Evolutionary conservation across 495 filamentous ascomycete species (phyloP).

Genomic region (Penicillium herquei): DNA sequence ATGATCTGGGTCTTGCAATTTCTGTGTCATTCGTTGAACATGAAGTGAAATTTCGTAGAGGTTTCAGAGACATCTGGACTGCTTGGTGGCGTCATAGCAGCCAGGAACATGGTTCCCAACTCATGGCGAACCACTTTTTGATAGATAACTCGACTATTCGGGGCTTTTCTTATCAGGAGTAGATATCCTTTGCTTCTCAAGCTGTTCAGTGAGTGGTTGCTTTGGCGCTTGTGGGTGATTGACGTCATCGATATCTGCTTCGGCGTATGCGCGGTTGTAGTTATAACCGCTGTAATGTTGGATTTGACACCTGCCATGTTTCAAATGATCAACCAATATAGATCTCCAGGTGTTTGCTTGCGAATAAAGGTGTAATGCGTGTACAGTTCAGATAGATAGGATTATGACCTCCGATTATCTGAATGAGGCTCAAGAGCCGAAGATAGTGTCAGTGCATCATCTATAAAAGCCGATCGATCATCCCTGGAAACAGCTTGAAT

Average conservation of each 20-base stretch:
- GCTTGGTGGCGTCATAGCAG: not conserved
- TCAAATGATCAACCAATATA: too few relatives aligned
- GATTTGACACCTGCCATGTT: too few relatives aligned
- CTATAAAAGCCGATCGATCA: too few relatives aligned
- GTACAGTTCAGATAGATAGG: too few relatives aligned
- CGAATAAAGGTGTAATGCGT: too few relatives aligned
- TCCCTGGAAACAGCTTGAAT: too few relatives aligned
- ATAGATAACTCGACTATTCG: not conserved
- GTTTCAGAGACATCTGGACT: not conserved
- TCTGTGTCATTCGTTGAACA: not conserved
- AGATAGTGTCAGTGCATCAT: too few relatives aligned
- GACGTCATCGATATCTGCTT: not conserved
- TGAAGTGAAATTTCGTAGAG: not conserved
- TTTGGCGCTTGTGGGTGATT: not conserved
- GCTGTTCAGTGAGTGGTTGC: not conserved
- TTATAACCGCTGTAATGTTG: not conserved
- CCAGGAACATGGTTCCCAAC: not conserved
- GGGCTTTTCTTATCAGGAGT: not conserved
- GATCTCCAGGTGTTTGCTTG: too few relatives aligned
- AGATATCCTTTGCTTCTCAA: not conserved
- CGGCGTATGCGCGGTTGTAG: not conserved
- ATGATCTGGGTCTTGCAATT: not conserved
- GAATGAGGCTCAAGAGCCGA: too few relatives aligned
- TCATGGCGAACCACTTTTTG: not conserved
- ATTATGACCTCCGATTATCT: too few relatives aligned